Conservation (phyloP, 2,329 filamentous ascomycete genomes). For the Atkinsonella texensis region DNA sequence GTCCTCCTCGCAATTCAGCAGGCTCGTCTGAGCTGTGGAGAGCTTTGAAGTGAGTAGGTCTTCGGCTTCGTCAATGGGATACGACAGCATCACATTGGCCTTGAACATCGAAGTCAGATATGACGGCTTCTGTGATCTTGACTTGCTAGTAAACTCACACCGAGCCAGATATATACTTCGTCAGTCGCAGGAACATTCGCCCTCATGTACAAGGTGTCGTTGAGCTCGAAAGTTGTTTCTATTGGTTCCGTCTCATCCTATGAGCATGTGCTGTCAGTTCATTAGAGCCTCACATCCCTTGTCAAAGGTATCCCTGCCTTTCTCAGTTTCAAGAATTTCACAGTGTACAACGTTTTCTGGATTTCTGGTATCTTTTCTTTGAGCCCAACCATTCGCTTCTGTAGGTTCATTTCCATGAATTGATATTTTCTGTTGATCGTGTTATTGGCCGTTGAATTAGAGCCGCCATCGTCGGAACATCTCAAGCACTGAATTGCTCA, state of each 20-base stretch:
- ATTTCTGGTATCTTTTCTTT: conserved; percentile 97
- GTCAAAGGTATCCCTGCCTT: conserved; percentile 38
- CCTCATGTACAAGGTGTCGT: conserved; percentile 89
- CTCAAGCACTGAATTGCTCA: background rate
- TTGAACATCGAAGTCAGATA: conserved; percentile 19
- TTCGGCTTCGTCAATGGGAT: conserved; percentile 81
- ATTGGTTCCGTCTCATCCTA: conserved; percentile 53
- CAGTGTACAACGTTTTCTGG: conserved; percentile 86
- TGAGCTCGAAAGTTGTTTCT: conserved; percentile 89
- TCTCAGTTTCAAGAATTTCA: conserved; percentile 68
- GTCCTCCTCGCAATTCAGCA: conserved; percentile 90
- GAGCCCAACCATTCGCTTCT: conserved; percentile 67
- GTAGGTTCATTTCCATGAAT: conserved; percentile 95
- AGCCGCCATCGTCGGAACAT: no score
- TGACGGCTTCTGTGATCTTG: background rate
- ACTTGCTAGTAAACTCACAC: conserved; percentile 38
- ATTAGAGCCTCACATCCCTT: background rate
- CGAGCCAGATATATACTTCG: conserved; percentile 96
- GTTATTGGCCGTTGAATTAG: conserved; percentile 4
- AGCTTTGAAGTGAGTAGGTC: conserved; percentile 67
- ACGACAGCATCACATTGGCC: conserved; percentile 97
- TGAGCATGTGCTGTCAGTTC: conserved; percentile 1
- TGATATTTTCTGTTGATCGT: conserved; percentile 71
- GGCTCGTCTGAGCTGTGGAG: conserved; percentile 62
- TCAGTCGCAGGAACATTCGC: conserved; percentile 71